A percentile compares a stretch with the other conserved stretches of the same genome.
Conservation (phyloP, 257 asterid species). For the Solanum chilense region DNA sequence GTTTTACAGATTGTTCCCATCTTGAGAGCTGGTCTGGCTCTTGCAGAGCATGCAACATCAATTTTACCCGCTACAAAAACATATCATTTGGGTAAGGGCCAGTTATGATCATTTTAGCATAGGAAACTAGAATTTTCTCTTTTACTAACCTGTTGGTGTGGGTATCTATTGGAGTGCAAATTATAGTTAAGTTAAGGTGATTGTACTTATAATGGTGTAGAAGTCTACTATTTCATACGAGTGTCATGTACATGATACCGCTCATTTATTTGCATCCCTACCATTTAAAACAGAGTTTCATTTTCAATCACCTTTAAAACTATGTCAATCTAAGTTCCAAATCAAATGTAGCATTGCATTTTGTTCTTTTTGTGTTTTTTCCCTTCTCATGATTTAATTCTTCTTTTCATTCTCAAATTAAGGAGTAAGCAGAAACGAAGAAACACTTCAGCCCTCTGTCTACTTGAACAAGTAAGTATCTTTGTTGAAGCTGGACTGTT, state of each 20-base stretch:
- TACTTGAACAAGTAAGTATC: constrained; percentile 85
- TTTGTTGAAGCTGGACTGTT: neutral
- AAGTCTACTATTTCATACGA: neutral
- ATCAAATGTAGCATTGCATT: neutral
- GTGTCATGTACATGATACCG: neutral
- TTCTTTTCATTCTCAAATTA: constrained; percentile 7
- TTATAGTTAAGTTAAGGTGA: neutral
- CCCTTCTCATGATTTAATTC: constrained; percentile 1
- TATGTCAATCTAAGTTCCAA: neutral
- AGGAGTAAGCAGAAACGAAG: constrained; percentile 87
- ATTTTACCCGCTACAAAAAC: constrained; percentile 75
- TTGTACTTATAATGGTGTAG: neutral
- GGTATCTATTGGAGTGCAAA: neutral
- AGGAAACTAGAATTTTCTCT: neutral
- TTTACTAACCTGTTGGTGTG: neutral
- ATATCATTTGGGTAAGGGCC: constrained; percentile 70
- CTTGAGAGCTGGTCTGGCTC: constrained; percentile 98
- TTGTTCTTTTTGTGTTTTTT: neutral
- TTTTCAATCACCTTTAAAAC: neutral
- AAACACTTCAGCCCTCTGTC: constrained; percentile 79
- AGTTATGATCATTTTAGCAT: neutral
- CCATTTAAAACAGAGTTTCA: neutral
- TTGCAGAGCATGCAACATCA: constrained; percentile 90
- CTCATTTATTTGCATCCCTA: neutral
- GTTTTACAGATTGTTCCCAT: constrained; percentile 79